Evolutionary conservation across 2,329 filamentous ascomycete genomes (phyloP).

Genomic region (Tolypocladium amazonense): DNA sequence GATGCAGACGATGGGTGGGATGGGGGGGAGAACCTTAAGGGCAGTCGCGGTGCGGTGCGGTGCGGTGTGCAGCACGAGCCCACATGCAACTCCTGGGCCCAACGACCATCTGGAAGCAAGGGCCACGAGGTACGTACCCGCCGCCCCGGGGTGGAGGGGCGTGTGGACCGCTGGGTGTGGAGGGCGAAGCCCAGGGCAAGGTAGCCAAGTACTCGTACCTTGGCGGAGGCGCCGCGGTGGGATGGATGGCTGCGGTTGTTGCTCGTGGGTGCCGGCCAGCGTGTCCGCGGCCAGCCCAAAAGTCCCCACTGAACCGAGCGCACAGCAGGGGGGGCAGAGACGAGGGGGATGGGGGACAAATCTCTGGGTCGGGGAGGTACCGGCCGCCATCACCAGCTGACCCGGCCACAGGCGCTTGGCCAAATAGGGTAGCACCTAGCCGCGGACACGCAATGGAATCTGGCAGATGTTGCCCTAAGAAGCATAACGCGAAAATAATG

Average conservation of each 20-base stretch:
- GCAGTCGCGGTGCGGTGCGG: constrained; percentile 1
- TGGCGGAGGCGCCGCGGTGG: neutral
- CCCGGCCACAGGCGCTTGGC: neutral
- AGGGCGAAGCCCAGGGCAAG: neutral
- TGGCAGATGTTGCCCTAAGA: neutral
- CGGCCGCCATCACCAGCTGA: constrained; percentile 1
- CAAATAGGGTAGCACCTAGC: neutral
- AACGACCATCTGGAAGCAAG: constrained; percentile 1
- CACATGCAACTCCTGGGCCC: constrained; percentile 3
- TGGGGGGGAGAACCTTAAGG: constrained; percentile 7
- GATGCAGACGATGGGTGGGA: constrained; percentile 5
- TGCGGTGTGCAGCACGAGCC: neutral
- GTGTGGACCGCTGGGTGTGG: neutral
- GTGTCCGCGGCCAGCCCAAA: neutral
- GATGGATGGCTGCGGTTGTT: neutral
- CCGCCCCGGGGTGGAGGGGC: neutral
- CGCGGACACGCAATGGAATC: neutral
- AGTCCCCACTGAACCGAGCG: neutral
- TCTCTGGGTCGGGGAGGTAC: constrained; percentile 3
- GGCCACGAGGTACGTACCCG: constrained; percentile 2
- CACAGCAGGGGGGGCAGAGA: neutral
- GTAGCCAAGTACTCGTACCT: neutral
- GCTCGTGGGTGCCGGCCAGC: neutral
- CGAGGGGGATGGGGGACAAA: neutral
- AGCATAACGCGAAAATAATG: neutral